phyloP scores from a whole-genome alignment of 2,329 filamentous ascomycete genomes.

The Botrytis squamosa region DNA sequence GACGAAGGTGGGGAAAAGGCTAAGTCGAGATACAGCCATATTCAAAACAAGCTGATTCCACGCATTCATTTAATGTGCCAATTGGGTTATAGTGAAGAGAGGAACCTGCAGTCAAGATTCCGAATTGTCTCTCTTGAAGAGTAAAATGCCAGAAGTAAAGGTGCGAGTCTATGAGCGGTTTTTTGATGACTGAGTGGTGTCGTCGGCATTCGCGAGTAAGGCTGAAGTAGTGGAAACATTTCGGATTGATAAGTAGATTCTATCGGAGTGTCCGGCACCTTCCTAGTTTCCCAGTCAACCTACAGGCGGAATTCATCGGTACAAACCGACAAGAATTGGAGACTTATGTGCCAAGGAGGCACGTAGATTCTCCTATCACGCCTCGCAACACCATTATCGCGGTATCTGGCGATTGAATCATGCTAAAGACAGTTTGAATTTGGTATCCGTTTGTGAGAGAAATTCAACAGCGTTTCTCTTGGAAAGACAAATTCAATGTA shows the following conservation, averaged over 20 bases:
- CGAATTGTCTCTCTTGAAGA: too few relatives aligned
- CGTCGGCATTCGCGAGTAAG: background rate
- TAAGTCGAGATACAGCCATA: too few relatives aligned
- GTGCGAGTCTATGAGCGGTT: conserved; percentile 9
- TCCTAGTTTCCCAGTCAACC: background rate
- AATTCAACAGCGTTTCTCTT: too few relatives aligned
- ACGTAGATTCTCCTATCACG: background rate
- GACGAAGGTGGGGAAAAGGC: too few relatives aligned
- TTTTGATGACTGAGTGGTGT: background rate
- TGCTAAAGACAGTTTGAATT: too few relatives aligned
- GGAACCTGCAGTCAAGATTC: too few relatives aligned
- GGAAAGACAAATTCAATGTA: too few relatives aligned
- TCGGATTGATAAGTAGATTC: background rate
- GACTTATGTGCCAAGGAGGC: background rate
- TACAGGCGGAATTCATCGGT: background rate
- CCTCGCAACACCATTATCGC: background rate
- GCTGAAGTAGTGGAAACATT: background rate
- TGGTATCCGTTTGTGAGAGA: too few relatives aligned
- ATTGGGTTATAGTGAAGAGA: too few relatives aligned
- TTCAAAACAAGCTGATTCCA: too few relatives aligned
- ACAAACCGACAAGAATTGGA: conserved; percentile 1
- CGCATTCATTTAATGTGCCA: too few relatives aligned
- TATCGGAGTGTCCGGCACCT: background rate
- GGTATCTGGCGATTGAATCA: background rate
- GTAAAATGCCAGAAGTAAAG: too few relatives aligned